Evolutionary conservation across 164 flowering plant species (phyloP), one percentile per base, ranked within the genome.

Genomic region (Kingdonia uniflora): DNA sequence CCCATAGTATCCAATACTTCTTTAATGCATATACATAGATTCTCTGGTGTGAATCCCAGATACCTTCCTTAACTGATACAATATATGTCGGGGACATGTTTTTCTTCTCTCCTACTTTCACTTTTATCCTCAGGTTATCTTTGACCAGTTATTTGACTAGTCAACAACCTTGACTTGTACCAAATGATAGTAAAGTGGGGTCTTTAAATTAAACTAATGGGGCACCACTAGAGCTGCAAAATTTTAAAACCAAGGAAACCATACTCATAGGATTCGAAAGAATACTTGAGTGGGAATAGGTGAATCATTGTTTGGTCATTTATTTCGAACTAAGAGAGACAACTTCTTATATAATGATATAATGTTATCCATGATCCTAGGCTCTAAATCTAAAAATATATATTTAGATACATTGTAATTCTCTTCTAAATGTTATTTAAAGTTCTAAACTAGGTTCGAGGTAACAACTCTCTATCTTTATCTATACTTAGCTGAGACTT

Each of bases 81-180:
- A 48, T 26, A 22, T 42, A 37, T 56, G 41, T 26, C 14, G 16
- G 63, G 70, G 71, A 63, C 73, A 55, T 60, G 65, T 61, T 60
- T 21, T 8, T 3, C 8, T 29, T 12, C 23, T 25, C 16, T 16
- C 12, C 40, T 52, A 19, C 69, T 62, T 70, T 61, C 47, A 26
- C 65, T 60, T 63, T 66, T 56, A 49, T 55, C 48, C 15, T 41
- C 44, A 14, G 17, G 12, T 42, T 14, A 25, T 42, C 51, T 50
- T 4, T 21, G 15, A 67, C 70, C n/a, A n/a, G n/a, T n/a, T n/a
- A n/a, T n/a, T n/a, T 70, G 80, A 76, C 73, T 67, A 43, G 80
- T 76, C 80, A 72, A 76, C 60, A 14, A 35, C 10, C 51, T 58
- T 60, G 71, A 65, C 62, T 61, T 55, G 44, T 1, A 65, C 58